Evolutionary conservation across 2,329 filamentous ascomycete genomes (phyloP), one percentile per base, ranked within the genome.

Genomic region (Rhynchosporium secalis): DNA sequence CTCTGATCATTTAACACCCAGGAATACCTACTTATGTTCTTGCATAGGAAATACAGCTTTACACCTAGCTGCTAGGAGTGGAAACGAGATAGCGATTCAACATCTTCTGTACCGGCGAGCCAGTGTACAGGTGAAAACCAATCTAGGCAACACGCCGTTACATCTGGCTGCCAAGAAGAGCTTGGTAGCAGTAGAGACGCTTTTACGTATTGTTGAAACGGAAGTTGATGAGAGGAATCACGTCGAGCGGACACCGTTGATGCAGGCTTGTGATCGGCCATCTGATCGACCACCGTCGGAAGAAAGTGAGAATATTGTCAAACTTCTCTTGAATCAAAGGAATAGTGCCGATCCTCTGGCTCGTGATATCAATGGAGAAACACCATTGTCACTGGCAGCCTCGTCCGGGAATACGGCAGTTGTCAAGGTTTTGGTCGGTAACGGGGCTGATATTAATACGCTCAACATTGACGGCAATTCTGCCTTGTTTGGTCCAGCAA

Each of bases 231-330:
- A 43, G 36, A 55, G 33, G 38, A 41, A 36, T 26, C 12, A 8
- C 38, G 43, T 9, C 9, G n/a, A 43, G 8, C 36, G 51, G 13
- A 55, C 51, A 43, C 51, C 51, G 13, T 43, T 55, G n/a, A 55
- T 55, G 51, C 51, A 55, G 31, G 51, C 51, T 31, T 55, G 51
- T 9, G 51, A 55, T 40, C 51, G 51, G n/a, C 36, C 26, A 9
- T 20, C 51, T 55, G 20, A 20, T 20, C 20, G 20, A 20, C 20
- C 20, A 20, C 20, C 20, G 20, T 55, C 51, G 3, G 36, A 55
- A 8, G 51, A 55, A 1, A 55, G 51, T 26, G 51, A 43, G n/a
- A 38, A 41, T 9, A 55, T 55, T 38, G 51, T 55, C 10, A 55
- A 55, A 8, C 51, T 55, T 55, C 51, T 55, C 51, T 28, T 55